A percentile compares a stretch with the other conserved stretches of the same genome.
These are phyloP conservation scores for Raffaelea ambrosiae DNA, from an alignment of 2,329 filamentous ascomycete species.

Conservation along the genomic window DNA sequence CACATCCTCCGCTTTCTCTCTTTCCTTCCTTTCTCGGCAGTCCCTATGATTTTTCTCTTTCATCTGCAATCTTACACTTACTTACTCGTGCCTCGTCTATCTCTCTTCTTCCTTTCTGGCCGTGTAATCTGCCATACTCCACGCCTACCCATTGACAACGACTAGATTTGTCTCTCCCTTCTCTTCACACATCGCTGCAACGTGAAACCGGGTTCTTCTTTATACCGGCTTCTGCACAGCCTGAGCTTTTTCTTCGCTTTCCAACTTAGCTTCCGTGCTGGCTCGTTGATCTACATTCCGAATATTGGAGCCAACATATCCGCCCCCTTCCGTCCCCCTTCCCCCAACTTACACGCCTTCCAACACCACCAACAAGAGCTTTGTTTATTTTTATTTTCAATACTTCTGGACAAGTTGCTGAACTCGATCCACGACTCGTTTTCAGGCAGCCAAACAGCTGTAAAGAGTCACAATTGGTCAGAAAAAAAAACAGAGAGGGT, in stretches of 20 bases:
- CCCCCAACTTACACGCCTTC: no score
- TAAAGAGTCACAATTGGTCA: no score
- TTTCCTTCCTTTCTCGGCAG: slow-evolving; percentile 10
- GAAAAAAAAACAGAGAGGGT: no score
- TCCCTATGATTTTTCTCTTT: background rate
- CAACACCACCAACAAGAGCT: no score
- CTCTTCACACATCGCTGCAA: slow-evolving; percentile 8
- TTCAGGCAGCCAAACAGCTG: no score
- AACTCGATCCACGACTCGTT: no score
- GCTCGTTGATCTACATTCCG: slow-evolving; percentile 2
- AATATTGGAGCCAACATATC: background rate
- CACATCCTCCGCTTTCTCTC: background rate
- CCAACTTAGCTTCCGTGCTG: no score
- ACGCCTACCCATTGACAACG: background rate
- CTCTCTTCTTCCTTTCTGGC: background rate
- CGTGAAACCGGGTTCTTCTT: slow-evolving; percentile 12
- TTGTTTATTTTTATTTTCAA: no score
- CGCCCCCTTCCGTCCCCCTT: no score
- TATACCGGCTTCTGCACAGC: slow-evolving; percentile 4
- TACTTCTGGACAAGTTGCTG: no score
- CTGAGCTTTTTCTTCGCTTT: background rate
- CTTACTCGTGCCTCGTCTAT: no score
- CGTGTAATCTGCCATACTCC: background rate
- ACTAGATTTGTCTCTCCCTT: no score
- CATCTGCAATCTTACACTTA: background rate